Base-by-base conservation (phyloP, 2,329 filamentous ascomycete species). In the Ophiostoma australiae region DNA sequence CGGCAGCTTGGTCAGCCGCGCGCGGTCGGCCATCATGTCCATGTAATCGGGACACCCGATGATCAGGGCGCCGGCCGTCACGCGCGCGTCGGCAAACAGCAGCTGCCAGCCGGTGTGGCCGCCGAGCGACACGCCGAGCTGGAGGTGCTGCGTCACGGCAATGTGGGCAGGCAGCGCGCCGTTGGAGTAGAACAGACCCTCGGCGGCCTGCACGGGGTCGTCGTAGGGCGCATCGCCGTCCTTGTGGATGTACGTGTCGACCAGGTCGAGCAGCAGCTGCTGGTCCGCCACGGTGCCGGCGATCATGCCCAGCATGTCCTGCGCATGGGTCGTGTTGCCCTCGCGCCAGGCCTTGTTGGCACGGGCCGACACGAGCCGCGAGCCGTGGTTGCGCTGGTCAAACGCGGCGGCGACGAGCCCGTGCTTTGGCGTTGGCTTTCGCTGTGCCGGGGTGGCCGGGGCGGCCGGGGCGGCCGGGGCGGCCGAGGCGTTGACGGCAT, bases 301-400 rank as follows among this genome's bases (percentile, higher is more conserved):
- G 72, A 94, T 90, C 73, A 88, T 87, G 39, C 87, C 89, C 78
- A 95, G 93, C 93, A 99, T 97, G 79, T 99, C 95, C 77, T 92
- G 88, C 0, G 93, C 94, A 81, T 98, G 95, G 7, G 84, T 86
- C 48, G 85, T 82, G 77, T 97, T 97, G 39, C 93, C 93, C 52
- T 87, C 80, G 63, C 87, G 86, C 94, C 94, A 98, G 4, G 90
- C 85, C 75, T 90, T 84, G 78, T 97, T 98, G 35, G 90, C 88
- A 23, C 84, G 75, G 8, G 86, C 81, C 75, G 90, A 85, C 1
- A 94, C 86, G 72, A 89, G 80, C 70, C 95, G 84, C 2, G 86
- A 85, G 35, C 95, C 95, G 80, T 98, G 95, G 79, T 98, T 98
- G 66, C 94, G 87, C 82, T 97, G 93, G 80, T 98, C 95, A 79